These are phyloP conservation scores for Echium plantagineum DNA, from an alignment of 257 asterid genomes.

Conservation along the genomic window DNA sequence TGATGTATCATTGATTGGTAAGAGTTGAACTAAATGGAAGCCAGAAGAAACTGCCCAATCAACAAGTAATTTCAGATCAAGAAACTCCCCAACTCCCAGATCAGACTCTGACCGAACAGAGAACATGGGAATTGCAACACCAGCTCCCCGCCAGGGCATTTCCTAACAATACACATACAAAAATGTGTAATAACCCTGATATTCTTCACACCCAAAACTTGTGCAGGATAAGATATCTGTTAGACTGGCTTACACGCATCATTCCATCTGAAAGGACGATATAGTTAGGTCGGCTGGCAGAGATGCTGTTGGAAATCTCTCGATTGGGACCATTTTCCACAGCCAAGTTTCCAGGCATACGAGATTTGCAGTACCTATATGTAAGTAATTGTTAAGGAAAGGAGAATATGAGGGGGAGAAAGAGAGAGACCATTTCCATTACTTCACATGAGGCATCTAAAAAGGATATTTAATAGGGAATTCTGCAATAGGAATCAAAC, in stretches of 20 bases:
- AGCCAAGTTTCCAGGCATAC: conserved; percentile 31
- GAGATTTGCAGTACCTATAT: conserved; percentile 70
- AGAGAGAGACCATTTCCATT: conserved; percentile 1
- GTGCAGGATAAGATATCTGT: background rate
- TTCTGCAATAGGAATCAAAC: conserved; percentile 54
- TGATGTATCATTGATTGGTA: conserved; percentile 97
- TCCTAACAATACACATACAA: conserved; percentile 34
- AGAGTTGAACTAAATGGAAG: conserved; percentile 88
- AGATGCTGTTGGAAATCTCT: conserved; percentile 49
- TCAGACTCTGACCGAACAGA: conserved; percentile 83
- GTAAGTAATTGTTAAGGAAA: conserved; percentile 53
- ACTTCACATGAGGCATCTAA: conserved; percentile 6
- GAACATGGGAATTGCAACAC: conserved; percentile 93
- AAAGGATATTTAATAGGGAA: conserved; percentile 93
- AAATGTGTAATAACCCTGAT: background rate
- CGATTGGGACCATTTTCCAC: conserved; percentile 70
- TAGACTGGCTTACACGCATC: conserved; percentile 66
- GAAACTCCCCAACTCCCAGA: conserved; percentile 96
- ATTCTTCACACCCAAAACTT: background rate
- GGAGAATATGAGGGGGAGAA: background rate
- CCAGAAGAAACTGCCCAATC: conserved; percentile 92
- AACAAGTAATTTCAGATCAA: conserved; percentile 81
- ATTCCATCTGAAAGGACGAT: conserved; percentile 74
- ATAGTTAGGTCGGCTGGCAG: conserved; percentile 50
- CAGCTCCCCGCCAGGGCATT: conserved; percentile 96